phyloP scores from a whole-genome alignment of 2,329 filamentous ascomycete species.

The Aspergillus phoenicis region DNA sequence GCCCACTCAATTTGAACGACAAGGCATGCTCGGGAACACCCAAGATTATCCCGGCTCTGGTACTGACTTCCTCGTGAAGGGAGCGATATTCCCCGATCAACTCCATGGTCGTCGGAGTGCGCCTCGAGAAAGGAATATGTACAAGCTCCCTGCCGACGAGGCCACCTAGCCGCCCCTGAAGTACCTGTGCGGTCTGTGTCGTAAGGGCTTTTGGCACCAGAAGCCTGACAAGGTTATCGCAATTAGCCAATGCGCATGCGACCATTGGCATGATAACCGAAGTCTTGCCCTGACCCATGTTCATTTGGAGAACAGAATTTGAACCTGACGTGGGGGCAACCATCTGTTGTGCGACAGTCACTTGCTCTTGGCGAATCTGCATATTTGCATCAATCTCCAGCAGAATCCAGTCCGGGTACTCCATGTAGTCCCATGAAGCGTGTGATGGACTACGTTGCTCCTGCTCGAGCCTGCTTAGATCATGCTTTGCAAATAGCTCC shows the following conservation, averaged over 20 bases:
- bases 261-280: constrained; percentile 71
- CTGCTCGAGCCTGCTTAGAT: constrained; percentile 38
- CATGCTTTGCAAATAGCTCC: constrained; percentile 36
- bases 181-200: constrained; percentile 61
- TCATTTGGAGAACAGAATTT: constrained; percentile 67
- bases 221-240: constrained; percentile 54
- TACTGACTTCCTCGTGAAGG: constrained; percentile 48
- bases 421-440: constrained; percentile 57
- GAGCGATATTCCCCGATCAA: constrained; percentile 37
- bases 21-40: constrained; percentile 65
- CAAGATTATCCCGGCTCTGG: constrained; percentile 57
- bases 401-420: constrained; percentile 64
- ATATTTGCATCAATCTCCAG: constrained; percentile 68
- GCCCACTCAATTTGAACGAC: constrained; percentile 65
- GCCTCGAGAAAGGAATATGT: constrained; percentile 62
- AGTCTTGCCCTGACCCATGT: constrained; percentile 71
- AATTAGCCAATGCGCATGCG: constrained; percentile 56
- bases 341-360: constrained; percentile 64
- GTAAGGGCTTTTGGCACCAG: constrained; percentile 65
- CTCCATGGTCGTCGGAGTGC: constrained; percentile 35
- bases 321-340: constrained; percentile 54
- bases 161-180: constrained; percentile 59
- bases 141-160: constrained; percentile 58
- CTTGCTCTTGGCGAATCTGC: constrained; percentile 63
- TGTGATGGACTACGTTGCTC: constrained; percentile 57